Conservation (phyloP, 306 rosid species). For the Trichosanthes truncata region DNA sequence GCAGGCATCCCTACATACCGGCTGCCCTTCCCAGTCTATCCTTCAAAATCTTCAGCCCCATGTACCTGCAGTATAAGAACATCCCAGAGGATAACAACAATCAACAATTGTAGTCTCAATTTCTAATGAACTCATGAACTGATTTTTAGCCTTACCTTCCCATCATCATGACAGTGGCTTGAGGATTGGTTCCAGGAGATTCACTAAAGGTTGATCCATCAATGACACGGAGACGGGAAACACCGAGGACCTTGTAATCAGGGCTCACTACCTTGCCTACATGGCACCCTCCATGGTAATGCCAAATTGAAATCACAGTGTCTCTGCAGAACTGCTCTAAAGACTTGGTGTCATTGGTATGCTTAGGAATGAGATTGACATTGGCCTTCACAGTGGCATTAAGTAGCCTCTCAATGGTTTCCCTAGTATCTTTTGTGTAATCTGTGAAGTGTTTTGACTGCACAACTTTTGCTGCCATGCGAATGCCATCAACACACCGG, state of each 20-base stretch:
- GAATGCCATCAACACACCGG: conserved; percentile 73
- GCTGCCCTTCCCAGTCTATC: conserved; percentile 52
- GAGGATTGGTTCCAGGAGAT: conserved; percentile 97
- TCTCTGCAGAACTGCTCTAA: conserved; percentile 77
- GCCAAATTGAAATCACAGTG: conserved; percentile 94
- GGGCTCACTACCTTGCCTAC: conserved; percentile 62
- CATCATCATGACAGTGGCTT: conserved; percentile 93
- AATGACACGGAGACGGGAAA: conserved; percentile 54
- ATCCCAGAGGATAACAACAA: neutral
- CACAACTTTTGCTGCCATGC: conserved; percentile 42
- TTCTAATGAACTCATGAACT: neutral
- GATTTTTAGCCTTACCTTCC: conserved; percentile 49
- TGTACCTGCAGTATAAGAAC: conserved; percentile 49
- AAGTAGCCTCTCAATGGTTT: conserved; percentile 50
- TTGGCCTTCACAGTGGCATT: conserved; percentile 56
- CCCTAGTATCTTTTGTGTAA: conserved; percentile 37
- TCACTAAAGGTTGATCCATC: conserved; percentile 73
- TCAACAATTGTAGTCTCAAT: neutral
- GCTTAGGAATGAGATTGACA: conserved; percentile 68
- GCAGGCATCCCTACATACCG: conserved; percentile 30
- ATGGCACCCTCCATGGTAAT: conserved; percentile 92
- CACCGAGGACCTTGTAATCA: conserved; percentile 60
- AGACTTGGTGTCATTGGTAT: conserved; percentile 58
- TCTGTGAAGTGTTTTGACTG: conserved; percentile 55
- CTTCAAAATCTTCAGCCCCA: conserved; percentile 81